phyloP scores from a whole-genome alignment of 2,329 filamentous ascomycete genomes.

The Sphaerulina vaccinii region DNA sequence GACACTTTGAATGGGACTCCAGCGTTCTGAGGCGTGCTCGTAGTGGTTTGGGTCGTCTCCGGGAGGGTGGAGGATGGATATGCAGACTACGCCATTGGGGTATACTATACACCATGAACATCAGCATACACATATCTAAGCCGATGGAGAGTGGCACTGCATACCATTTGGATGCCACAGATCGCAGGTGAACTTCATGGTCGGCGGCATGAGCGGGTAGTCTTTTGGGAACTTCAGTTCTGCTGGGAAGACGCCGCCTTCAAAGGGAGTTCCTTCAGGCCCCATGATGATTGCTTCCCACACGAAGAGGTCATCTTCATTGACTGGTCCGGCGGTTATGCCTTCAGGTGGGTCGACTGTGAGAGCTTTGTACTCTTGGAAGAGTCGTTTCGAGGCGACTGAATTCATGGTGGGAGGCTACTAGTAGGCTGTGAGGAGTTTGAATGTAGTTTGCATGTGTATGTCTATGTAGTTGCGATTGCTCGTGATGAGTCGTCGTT shows the following conservation, averaged over 20 bases:
- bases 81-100: constrained; percentile 87
- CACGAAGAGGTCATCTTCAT: constrained; percentile 89
- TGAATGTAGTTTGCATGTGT: too few species aligned
- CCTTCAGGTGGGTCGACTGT: constrained; percentile 95
- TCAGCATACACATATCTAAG: not conserved
- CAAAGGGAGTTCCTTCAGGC: constrained; percentile 91
- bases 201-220: constrained; percentile 93
- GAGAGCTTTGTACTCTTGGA: constrained; percentile 93
- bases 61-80: constrained; percentile 94
- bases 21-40: constrained; percentile 91
- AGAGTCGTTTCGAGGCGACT: constrained; percentile 71
- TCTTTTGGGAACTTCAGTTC: constrained; percentile 94
- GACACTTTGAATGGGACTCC: constrained; percentile 94
- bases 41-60: constrained; percentile 98
- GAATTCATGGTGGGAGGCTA: too few species aligned
- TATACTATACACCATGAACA: constrained; percentile 62
- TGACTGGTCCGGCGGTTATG: constrained; percentile 90
- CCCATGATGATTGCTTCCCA: constrained; percentile 98
- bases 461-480: too few species aligned
- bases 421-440: too few species aligned
- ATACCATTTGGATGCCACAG: constrained; percentile 96
- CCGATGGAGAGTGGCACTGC: constrained; percentile 23
- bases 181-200: constrained; percentile 91
- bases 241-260: constrained; percentile 91
- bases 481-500: too few species aligned